phyloP scores from a whole-genome alignment of 2,329 filamentous ascomycete species.

The Xylaria sp. region DNA sequence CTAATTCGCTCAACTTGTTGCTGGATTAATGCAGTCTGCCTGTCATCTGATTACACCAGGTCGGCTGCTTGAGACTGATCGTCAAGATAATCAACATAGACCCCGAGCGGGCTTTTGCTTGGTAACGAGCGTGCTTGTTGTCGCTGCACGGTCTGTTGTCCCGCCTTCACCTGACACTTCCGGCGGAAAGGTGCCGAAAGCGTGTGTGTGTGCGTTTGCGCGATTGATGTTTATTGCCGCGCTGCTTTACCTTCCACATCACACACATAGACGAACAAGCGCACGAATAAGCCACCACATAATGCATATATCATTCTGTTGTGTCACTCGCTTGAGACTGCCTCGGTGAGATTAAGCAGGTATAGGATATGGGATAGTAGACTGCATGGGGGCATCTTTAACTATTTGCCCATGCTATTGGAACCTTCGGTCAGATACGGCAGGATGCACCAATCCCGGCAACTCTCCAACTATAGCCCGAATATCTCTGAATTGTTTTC shows the following conservation, averaged over 20 bases:
- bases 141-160: conserved; percentile 20
- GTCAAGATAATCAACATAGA: conserved; percentile 1
- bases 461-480: conserved; percentile 20
- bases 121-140: conserved; percentile 12
- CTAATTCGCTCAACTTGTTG: conserved; percentile 23
- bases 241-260: conserved; percentile 18
- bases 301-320: conserved; percentile 5
- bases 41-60: conserved; percentile 30
- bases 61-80: conserved; percentile 18
- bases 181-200: conserved; percentile 23
- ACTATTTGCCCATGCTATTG: conserved; percentile 18
- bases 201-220: neutral
- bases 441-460: conserved; percentile 12
- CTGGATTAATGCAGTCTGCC: conserved; percentile 23
- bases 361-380: neutral
- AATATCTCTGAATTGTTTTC: neutral
- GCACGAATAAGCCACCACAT: neutral
- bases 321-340: conserved; percentile 24
- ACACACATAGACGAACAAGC: neutral
- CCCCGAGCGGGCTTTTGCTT: conserved; percentile 7
- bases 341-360: conserved; percentile 29
- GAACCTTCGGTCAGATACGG: conserved; percentile 24
- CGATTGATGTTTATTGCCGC: conserved; percentile 6
- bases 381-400: conserved; percentile 4
- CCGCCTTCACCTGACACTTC: conserved; percentile 26